Base-by-base conservation (phyloP, 2,329 filamentous ascomycete genomes). In the Cercospora beticola region DNA sequence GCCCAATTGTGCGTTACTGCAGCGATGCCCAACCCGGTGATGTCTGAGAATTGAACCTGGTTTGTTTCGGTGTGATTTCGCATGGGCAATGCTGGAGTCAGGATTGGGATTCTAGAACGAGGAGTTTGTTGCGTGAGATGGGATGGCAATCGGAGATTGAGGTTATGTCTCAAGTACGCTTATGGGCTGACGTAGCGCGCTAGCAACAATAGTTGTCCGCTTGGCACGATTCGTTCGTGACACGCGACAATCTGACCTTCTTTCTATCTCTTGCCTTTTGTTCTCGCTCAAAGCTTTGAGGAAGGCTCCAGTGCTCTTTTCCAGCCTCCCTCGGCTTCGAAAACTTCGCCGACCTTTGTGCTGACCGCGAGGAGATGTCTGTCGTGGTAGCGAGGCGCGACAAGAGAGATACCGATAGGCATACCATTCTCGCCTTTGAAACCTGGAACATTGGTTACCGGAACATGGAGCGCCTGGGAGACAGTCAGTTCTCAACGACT, bases 381-480 rank as follows among this genome's bases (percentile, higher is more conserved):
- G 68, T 86, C 84, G 4, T 74, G 68, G 70, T 83, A 86, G 28
- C 84, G 77, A 1, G 82, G 79, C 0, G 80, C 81, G 0, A 87
- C 82, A 0, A 87, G 73, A 0, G 85, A 86, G 18, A 88, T 71
- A 0, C 89, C 89, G 46, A 91, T 82, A 0, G 89, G 89, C 82
- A 91, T 76, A 0, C 81, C 83, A 65, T 85, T 81, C 31, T 81
- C 81, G 0, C 89, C 88, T 40, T 81, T 77, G 71, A 91, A 90
- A 0, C 88, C 88, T 0, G 88, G 87, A 0, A 91, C 76, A 68
- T 90, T 90, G 18, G 90, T 77, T 0, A 88, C 86, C 0, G 89
- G 89, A 0, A 83, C 85, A 69, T 91, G 88, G 9, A 90, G 77
- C 8, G 78, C 46, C 46, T 49, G 9, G 2, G 14, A 4, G 46